Conservation (phyloP, 371 early-diverging fungal genomes). For the Lichtheimia ornata region DNA sequence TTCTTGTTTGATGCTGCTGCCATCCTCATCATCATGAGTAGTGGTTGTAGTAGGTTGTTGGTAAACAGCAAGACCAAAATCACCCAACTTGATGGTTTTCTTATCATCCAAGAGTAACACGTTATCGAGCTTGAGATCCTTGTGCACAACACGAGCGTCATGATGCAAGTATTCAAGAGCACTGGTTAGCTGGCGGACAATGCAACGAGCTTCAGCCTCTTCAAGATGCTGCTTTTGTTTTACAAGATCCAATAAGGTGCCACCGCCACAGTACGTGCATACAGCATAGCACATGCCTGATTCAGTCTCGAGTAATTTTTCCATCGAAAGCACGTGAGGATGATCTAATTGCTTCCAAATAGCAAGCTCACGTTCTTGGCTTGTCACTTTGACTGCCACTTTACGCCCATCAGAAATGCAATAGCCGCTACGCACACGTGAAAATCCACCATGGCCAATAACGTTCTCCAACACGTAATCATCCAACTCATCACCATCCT, state of each 20-base stretch:
- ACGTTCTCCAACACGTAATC: conserved; percentile 58
- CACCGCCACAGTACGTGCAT: conserved; percentile 66
- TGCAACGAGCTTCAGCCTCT: conserved; percentile 45
- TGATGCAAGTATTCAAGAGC: conserved; percentile 84
- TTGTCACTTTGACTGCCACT: conserved; percentile 62
- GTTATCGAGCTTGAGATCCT: conserved; percentile 95
- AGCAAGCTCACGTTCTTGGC: conserved; percentile 57
- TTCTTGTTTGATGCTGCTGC: neutral
- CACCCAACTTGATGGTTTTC: conserved; percentile 74
- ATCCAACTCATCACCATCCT: conserved; percentile 69
- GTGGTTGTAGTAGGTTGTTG: conserved; percentile 17
- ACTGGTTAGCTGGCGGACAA: conserved; percentile 69
- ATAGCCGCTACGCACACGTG: conserved; percentile 63
- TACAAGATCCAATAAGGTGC: conserved; percentile 48
- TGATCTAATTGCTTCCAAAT: conserved; percentile 77
- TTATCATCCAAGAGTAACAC: conserved; percentile 59
- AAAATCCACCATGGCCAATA: conserved; percentile 72
- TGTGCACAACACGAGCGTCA: conserved; percentile 75
- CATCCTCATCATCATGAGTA: neutral
- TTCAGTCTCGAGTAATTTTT: conserved; percentile 65
- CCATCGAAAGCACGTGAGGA: conserved; percentile 64
- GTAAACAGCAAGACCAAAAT: conserved; percentile 85
- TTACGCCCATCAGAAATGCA: conserved; percentile 31
- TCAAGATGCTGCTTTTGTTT: conserved; percentile 19
- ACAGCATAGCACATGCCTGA: conserved; percentile 64